Evolutionary conservation across 2,329 filamentous ascomycete genomes (phyloP).

Genomic region (Lasiodiplodia sp.): DNA sequence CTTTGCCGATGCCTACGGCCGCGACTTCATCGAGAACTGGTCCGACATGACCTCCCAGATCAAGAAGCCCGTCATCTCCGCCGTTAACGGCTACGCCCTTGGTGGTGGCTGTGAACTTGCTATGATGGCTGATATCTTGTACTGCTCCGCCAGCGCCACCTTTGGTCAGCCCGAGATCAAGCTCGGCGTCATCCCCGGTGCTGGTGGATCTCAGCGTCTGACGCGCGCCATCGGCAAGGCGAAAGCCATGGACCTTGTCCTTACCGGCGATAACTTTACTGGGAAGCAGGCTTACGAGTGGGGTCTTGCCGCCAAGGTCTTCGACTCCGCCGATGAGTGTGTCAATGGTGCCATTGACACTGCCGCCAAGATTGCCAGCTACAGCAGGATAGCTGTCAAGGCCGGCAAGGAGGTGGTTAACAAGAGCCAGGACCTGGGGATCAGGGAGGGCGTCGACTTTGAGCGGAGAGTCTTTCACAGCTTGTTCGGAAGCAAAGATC

Average conservation of each 20-base stretch:
- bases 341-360: slow-evolving; percentile 82
- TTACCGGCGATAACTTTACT: slow-evolving; percentile 71
- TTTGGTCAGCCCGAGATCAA: slow-evolving; percentile 99
- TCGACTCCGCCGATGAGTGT: slow-evolving; percentile 80
- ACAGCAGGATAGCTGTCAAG: slow-evolving; percentile 85
- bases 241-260: slow-evolving; percentile 56
- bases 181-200: slow-evolving; percentile 89
- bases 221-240: slow-evolving; percentile 68
- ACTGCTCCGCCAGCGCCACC: slow-evolving; percentile 83
- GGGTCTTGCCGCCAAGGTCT: slow-evolving; percentile 86
- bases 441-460: slow-evolving; percentile 92
- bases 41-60: slow-evolving; percentile 81
- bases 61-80: slow-evolving; percentile 93
- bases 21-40: slow-evolving; percentile 95
- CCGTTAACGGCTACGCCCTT: slow-evolving; percentile 92
- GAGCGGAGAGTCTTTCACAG: slow-evolving; percentile 93
- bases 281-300: slow-evolving; percentile 86
- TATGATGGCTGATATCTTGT: slow-evolving; percentile 96
- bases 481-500: slow-evolving; percentile 91
- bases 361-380: slow-evolving; percentile 86
- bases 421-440: slow-evolving; percentile 90
- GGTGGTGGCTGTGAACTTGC: slow-evolving; percentile 96
- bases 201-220: slow-evolving; percentile 87
- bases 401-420: slow-evolving; percentile 98
- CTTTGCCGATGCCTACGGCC: slow-evolving; percentile 86